phyloP scores from a whole-genome alignment of 2,329 filamentous ascomycete genomes.

The Talaromyces sp. region DNA sequence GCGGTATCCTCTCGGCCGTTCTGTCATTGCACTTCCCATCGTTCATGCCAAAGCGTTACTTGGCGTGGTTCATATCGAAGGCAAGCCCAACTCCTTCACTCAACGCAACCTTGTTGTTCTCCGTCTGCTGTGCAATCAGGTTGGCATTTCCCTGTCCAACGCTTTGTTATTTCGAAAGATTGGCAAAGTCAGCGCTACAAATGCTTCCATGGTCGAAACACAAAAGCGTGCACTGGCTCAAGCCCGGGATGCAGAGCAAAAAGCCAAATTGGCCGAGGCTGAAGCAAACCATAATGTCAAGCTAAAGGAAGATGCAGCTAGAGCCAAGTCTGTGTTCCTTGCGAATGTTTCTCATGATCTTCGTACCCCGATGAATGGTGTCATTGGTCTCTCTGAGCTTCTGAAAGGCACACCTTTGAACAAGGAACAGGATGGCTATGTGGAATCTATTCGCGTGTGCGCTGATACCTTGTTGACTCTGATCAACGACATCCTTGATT shows the following conservation, averaged over 20 bases:
- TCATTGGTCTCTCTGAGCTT: constrained; percentile 67
- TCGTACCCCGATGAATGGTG: constrained; percentile 92
- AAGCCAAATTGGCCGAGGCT: constrained; percentile 59
- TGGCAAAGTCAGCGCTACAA: constrained; percentile 57
- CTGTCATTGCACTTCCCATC: constrained; percentile 58
- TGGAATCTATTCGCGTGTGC: constrained; percentile 60
- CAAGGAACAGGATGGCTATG: constrained; percentile 55
- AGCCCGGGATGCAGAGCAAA: constrained; percentile 57
- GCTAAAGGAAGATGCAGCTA: constrained; percentile 61
- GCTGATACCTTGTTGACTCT: constrained; percentile 73
- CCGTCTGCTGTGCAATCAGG: constrained; percentile 57
- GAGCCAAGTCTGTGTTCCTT: constrained; percentile 87
- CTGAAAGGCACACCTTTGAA: constrained; percentile 53
- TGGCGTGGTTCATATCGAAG: constrained; percentile 57
- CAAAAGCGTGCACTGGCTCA: constrained; percentile 58
- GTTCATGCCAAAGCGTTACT: constrained; percentile 55
- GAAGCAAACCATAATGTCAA: constrained; percentile 60
- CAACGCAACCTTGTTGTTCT: constrained; percentile 50
- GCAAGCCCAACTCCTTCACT: constrained; percentile 59
- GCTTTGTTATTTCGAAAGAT: constrained; percentile 57
- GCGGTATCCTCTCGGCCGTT: constrained; percentile 51
- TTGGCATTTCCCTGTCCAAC: constrained; percentile 59
- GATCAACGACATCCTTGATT: constrained; percentile 87
- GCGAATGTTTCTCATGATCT: constrained; percentile 84
- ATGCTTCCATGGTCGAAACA: constrained; percentile 60